Base-by-base conservation (phyloP, 352 stramenopile species). In the Phytophthora idaei region DNA sequence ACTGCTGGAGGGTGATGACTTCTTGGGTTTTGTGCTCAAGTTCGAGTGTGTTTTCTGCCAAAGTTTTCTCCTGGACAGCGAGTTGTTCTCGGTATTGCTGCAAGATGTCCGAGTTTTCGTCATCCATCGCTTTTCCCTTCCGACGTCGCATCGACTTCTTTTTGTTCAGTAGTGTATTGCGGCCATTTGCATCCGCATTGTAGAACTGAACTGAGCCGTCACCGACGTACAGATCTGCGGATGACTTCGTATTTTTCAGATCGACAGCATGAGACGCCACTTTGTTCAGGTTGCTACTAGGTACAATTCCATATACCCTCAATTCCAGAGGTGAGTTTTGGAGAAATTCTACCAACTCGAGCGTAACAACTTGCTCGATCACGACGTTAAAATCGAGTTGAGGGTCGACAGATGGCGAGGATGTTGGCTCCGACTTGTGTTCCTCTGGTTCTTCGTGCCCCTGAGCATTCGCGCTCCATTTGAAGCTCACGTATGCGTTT, bases 211-310 rank as follows among this genome's bases (percentile, higher is more conserved):
- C 68, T 0, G 74, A 77, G n/a, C 61, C 71, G 29, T 45, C 49
- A 0, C 56, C 42, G n/a, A 76, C 72, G 4, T 77, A 61, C 3
- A 67, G 52, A 0, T 81, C 60, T 42, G 68, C 59, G 5, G 46
- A 47, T 27, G 51, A 64, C n/a, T 47, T 47, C 8, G 64, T 41
- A 8, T 29, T 67, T 37, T 71, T 76, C 3, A 74, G 41, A 34
- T 85, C 69, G 1, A 90, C 61, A 8, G 68, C 76, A 15, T 67
- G 79, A 10, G 83, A 89, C 5, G 79, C 78, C n/a, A 92, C 71
- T 56, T 87, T 88, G 69, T 88, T 92, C 14, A 92, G 46, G 44
- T 90, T 90, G 51, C 74, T 93, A 51, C 83, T 93, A 4, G 85
- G 85, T 4, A 92, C 85, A 53, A 91, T 93, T 3, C 85, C 83